Evolutionary conservation across 345 rosid genomes (phyloP).

Genomic region (Alliaria petiolata): DNA sequence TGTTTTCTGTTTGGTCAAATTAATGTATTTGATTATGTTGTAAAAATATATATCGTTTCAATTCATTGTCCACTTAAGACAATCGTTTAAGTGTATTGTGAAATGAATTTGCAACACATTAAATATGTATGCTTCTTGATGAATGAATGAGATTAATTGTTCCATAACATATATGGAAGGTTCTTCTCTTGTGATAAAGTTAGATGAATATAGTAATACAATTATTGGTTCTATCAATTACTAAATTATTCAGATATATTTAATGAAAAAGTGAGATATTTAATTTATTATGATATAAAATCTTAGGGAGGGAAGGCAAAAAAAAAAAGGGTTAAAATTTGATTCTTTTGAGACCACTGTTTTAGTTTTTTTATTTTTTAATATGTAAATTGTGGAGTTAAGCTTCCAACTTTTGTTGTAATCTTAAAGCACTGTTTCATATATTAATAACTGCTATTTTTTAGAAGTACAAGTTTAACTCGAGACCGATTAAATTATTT

Average conservation of each 20-base stretch:
- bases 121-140: neutral
- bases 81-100: neutral
- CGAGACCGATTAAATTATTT: neutral
- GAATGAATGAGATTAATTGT: slow-evolving; percentile 17
- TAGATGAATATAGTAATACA: slow-evolving; percentile 13
- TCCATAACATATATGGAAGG: slow-evolving; percentile 22
- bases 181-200: slow-evolving; percentile 12
- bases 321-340: no score
- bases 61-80: neutral
- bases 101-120: neutral
- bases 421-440: neutral
- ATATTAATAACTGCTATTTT: no score
- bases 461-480: neutral
- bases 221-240: slow-evolving; percentile 8
- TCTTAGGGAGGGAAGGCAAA: no score
- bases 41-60: neutral
- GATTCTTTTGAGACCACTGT: neutral
- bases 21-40: slow-evolving; percentile 4
- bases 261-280: neutral
- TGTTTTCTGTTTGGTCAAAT: neutral
- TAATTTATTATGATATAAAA: no score
- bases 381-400: neutral
- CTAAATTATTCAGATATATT: neutral
- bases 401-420: neutral
- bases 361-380: neutral